Conservation (phyloP, 352 stramenopile species). For the Globisporangium ultimum region DNA sequence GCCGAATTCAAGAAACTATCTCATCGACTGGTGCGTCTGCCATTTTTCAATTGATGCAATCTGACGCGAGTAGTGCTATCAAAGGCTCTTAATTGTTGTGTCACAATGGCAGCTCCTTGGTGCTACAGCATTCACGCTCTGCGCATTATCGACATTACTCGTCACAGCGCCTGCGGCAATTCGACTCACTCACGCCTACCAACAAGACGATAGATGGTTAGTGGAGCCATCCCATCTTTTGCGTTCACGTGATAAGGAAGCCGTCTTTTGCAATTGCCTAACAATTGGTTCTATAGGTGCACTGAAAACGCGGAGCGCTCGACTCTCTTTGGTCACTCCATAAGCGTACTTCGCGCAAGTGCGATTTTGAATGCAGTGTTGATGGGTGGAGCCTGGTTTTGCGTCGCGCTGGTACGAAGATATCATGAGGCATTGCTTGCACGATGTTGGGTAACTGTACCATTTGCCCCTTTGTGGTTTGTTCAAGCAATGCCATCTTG, state of each 20-base stretch:
- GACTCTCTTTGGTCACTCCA: slow-evolving; percentile 15
- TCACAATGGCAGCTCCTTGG: slow-evolving; percentile 24
- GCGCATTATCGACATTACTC: slow-evolving; percentile 35
- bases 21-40: slow-evolving; percentile 19
- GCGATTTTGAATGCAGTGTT: slow-evolving; percentile 37
- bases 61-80: background rate
- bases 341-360: slow-evolving; percentile 27
- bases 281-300: slow-evolving; percentile 1
- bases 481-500: slow-evolving; percentile 24
- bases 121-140: slow-evolving; percentile 22
- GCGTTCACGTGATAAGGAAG: too few species aligned
- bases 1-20: slow-evolving; percentile 11
- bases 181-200: slow-evolving; percentile 34
- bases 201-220: slow-evolving; percentile 34
- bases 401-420: slow-evolving; percentile 46
- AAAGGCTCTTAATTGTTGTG: background rate
- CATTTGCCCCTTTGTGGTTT: background rate
- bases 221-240: too few species aligned
- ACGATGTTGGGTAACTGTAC: too few species aligned
- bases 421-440: background rate
- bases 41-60: background rate
- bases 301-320: slow-evolving; percentile 5
- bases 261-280: too few species aligned
- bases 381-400: slow-evolving; percentile 44
- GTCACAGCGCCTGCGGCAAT: slow-evolving; percentile 41